These are phyloP conservation scores for Naganishia randhawae DNA, from an alignment of 768 basidiomycete species.

Conservation along the genomic window DNA sequence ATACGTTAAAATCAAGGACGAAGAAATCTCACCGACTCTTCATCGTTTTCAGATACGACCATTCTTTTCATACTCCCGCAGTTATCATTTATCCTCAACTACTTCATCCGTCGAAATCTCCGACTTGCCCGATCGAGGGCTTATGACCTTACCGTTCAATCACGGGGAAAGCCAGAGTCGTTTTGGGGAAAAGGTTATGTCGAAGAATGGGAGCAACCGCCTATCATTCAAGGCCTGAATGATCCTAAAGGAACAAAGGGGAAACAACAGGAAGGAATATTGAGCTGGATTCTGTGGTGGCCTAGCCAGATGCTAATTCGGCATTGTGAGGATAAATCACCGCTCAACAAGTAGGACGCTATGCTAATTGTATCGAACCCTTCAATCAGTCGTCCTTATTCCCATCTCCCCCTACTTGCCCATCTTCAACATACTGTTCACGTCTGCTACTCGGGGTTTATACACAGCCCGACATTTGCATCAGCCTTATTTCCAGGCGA, in stretches of 20 bases:
- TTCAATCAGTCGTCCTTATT: conserved; percentile 42
- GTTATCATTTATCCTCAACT: conserved; percentile 68
- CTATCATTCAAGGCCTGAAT: conserved; percentile 30
- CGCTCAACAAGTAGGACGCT: not conserved
- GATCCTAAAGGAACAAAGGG: conserved; percentile 37
- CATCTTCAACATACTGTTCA: conserved; percentile 50
- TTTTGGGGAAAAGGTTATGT: conserved; percentile 63
- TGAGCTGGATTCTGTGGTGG: conserved; percentile 49
- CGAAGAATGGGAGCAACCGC: conserved; percentile 50
- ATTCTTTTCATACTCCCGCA: conserved; percentile 70
- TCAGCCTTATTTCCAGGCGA: conserved; percentile 72
- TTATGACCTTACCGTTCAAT: conserved; percentile 68
- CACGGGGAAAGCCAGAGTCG: conserved; percentile 72
- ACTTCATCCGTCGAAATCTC: conserved; percentile 80
- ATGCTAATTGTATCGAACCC: not conserved
- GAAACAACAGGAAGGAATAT: conserved; percentile 27
- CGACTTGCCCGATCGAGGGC: conserved; percentile 63
- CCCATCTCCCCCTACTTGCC: conserved; percentile 49
- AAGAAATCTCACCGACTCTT: not conserved
- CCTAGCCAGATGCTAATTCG: conserved; percentile 45
- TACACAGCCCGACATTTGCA: conserved; percentile 50
- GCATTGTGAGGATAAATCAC: conserved; percentile 39
- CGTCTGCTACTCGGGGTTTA: conserved; percentile 49
- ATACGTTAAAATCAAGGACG: not conserved
- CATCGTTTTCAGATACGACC: conserved; percentile 22